Conservation (phyloP, 2,329 filamentous ascomycete species). For the Fusarium devonianum region DNA sequence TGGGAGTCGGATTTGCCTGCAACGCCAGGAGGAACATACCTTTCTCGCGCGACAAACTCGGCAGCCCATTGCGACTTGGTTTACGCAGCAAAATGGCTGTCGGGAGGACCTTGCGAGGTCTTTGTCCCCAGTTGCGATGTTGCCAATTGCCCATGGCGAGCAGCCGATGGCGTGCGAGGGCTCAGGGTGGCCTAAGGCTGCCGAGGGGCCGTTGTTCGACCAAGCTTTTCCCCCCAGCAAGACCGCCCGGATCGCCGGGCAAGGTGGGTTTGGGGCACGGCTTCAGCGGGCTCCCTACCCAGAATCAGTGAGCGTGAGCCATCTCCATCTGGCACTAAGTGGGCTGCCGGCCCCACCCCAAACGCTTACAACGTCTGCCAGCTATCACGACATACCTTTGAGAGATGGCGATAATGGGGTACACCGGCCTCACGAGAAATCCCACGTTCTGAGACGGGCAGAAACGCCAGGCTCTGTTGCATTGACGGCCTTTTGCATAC, state of each 20-base stretch:
- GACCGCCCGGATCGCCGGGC: conserved; percentile 29
- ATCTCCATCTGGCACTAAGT: conserved; percentile 32
- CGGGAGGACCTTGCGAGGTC: conserved; percentile 23
- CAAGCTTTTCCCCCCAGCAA: conserved; percentile 13
- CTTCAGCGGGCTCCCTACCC: conserved; percentile 29
- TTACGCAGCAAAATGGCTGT: conserved; percentile 25
- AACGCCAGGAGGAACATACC: conserved; percentile 36
- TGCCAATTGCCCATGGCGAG: conserved; percentile 39
- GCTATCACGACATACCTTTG: conserved; percentile 38
- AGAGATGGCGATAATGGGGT: conserved; percentile 33
- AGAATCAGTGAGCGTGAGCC: conserved; percentile 23
- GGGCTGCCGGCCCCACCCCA: conserved; percentile 28
- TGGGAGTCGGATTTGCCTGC: conserved; percentile 1
- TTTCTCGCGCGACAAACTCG: conserved; percentile 52
- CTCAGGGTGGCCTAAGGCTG: conserved; percentile 34
- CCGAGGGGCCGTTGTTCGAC: conserved; percentile 32
- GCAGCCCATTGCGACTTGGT: conserved; percentile 47
- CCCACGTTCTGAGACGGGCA: conserved; percentile 23
- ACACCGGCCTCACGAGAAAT: conserved; percentile 4
- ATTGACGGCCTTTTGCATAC: no score
- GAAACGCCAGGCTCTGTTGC: no score
- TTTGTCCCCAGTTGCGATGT: conserved; percentile 29
- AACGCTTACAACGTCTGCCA: conserved; percentile 27
- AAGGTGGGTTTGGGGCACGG: conserved; percentile 21
- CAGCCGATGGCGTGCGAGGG: conserved; percentile 43